Conservation (phyloP, 257 asterid genomes). For the Plectranthus barbatus region DNA sequence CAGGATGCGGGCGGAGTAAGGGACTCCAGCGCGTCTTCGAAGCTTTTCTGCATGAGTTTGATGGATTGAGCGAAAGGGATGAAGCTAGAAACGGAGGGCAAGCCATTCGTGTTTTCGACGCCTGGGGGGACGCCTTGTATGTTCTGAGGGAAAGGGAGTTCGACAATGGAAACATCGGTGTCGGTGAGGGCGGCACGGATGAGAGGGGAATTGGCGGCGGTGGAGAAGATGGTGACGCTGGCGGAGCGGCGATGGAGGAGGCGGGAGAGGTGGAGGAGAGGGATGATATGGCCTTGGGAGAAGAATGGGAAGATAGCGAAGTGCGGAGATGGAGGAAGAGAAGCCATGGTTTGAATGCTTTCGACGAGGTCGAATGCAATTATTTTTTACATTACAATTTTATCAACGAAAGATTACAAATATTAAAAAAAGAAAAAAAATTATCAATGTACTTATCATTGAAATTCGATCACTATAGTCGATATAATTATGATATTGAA, state of each 20-base stretch:
- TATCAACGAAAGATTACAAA: no score
- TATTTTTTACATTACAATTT: no score
- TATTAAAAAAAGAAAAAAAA: no score
- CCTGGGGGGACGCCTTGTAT: constrained; percentile 47
- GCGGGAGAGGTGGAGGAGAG: constrained; percentile 62
- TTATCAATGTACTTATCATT: no score
- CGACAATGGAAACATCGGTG: constrained; percentile 25
- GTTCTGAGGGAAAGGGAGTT: constrained; percentile 52
- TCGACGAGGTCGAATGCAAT: no score
- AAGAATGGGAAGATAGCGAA: constrained; percentile 64
- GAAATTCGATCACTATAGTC: no score
- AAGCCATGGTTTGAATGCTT: no score
- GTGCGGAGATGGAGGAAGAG: constrained; percentile 23
- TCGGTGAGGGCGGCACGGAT: constrained; percentile 32
- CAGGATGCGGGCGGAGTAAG: constrained; percentile 39
- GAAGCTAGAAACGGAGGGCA: constrained; percentile 42
- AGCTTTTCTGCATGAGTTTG: constrained; percentile 40
- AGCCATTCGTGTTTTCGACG: constrained; percentile 52
- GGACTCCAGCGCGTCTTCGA: constrained; percentile 33
- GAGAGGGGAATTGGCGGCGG: constrained; percentile 41
- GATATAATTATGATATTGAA: no score
- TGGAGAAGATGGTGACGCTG: constrained; percentile 57
- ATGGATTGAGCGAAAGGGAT: constrained; percentile 30
- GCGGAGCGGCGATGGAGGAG: constrained; percentile 45
- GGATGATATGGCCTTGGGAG: constrained; percentile 69